phyloP scores from a whole-genome alignment of 2,329 filamentous ascomycete genomes.

The Stachybotrys chlorohalonatus region DNA sequence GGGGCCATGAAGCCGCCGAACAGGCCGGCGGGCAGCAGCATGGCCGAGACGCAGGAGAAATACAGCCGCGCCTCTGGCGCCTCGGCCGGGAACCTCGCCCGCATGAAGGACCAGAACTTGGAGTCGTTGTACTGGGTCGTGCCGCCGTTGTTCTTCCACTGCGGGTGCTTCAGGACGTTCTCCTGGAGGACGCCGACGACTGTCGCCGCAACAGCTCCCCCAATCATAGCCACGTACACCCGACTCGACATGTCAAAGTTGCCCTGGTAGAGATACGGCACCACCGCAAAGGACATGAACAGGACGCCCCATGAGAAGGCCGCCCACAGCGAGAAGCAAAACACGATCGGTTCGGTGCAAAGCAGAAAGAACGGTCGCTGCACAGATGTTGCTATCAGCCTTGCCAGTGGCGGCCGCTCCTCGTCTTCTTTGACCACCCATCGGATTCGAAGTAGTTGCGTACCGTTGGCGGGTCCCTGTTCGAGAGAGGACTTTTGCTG shows the following conservation, averaged over 20 bases:
- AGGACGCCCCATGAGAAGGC: constrained; percentile 84
- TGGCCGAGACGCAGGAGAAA: constrained; percentile 69
- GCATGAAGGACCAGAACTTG: constrained; percentile 35
- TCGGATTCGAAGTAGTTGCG: constrained; percentile 45
- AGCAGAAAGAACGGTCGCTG: constrained; percentile 72
- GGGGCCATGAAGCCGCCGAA: constrained; percentile 38
- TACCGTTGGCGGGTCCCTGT: constrained; percentile 2
- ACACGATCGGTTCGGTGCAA: constrained; percentile 68
- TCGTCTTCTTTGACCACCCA: constrained; percentile 78
- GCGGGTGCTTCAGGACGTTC: constrained; percentile 41
- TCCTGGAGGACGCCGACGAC: constrained; percentile 65
- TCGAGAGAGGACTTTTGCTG: constrained; percentile 2
- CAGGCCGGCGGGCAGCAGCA: constrained; percentile 68
- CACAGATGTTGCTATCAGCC: constrained; percentile 66
- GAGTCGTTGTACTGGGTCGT: constrained; percentile 14
- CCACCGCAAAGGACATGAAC: constrained; percentile 73
- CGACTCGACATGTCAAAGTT: constrained; percentile 59
- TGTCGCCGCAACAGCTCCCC: constrained; percentile 58
- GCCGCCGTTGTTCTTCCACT: constrained; percentile 17
- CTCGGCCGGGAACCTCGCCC: constrained; percentile 35
- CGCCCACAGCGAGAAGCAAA: constrained; percentile 84
- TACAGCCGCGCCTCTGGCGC: constrained; percentile 73
- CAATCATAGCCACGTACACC: constrained; percentile 64
- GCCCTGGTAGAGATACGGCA: constrained; percentile 66
- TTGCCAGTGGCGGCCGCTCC: constrained; percentile 55